These are phyloP conservation scores for Boletales sp. DNA, from an alignment of 768 basidiomycete genomes.

Conservation along the genomic window DNA sequence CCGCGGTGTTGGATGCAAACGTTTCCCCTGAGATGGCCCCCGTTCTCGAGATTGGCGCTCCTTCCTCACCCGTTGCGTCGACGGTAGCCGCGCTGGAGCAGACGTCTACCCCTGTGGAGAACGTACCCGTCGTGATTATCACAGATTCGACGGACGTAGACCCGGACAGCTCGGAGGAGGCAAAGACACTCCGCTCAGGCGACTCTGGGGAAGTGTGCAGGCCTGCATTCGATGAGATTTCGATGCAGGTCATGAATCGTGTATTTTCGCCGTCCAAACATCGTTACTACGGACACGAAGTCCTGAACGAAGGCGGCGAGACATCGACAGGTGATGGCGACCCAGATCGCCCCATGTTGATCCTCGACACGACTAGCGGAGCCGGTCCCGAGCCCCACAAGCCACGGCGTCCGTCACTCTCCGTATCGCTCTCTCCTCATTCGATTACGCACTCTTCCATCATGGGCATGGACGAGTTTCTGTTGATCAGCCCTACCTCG, in stretches of 20 bases:
- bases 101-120: background rate
- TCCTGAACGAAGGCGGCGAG: background rate
- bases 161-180: background rate
- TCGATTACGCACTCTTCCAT: slow-evolving; percentile 14
- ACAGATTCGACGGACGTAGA: slow-evolving; percentile 12
- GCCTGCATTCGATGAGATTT: slow-evolving; percentile 4
- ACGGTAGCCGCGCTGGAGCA: background rate
- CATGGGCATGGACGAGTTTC: slow-evolving; percentile 21
- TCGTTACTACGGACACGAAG: slow-evolving; percentile 18
- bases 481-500: slow-evolving; percentile 12
- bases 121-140: slow-evolving; percentile 16
- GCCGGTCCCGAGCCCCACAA: background rate
- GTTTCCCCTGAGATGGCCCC: slow-evolving; percentile 1
- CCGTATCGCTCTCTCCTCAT: slow-evolving; percentile 10
- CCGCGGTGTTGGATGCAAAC: slow-evolving; percentile 16
- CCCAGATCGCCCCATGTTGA: background rate
- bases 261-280: slow-evolving; percentile 17
- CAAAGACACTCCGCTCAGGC: slow-evolving; percentile 5
- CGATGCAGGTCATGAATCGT: slow-evolving; percentile 15
- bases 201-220: background rate
- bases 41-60: background rate
- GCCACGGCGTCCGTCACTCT: slow-evolving; percentile 11
- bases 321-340: background rate
- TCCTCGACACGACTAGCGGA: background rate
- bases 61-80: background rate